phyloP scores from a whole-genome alignment of 306 rosid species.

The Adenanthera pavonina region DNA sequence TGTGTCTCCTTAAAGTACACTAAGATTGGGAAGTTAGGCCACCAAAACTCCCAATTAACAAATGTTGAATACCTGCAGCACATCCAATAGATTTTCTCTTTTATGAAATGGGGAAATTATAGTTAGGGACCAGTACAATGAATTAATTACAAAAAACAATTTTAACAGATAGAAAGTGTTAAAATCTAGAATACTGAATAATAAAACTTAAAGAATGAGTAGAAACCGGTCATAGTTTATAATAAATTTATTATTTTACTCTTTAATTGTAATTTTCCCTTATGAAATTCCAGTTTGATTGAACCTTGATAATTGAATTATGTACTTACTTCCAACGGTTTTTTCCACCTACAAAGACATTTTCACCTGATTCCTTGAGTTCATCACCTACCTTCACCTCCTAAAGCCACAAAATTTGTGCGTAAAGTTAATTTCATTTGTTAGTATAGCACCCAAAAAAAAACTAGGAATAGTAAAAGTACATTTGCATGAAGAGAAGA shows the following conservation, averaged over 20 bases:
- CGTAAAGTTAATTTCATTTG: conserved; percentile 13
- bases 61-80: conserved; percentile 79
- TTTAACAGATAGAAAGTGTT: too few relatives aligned
- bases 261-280: too few relatives aligned
- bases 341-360: conserved; percentile 85
- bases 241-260: too few relatives aligned
- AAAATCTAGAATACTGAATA: too few relatives aligned
- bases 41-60: conserved; percentile 99
- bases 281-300: conserved; percentile 14
- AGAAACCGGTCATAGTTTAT: too few relatives aligned
- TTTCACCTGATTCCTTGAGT: conserved; percentile 90
- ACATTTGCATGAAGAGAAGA: conserved; percentile 22
- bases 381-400: conserved; percentile 89
- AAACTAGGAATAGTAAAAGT: not conserved
- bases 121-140: too few relatives aligned
- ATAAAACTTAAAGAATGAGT: too few relatives aligned
- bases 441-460: conserved; percentile 1
- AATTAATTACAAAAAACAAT: too few relatives aligned
- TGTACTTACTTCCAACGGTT: conserved; percentile 94
- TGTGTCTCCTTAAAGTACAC: conserved; percentile 94
- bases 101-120: too few relatives aligned
- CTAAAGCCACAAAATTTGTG: conserved; percentile 49
- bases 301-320: not conserved
- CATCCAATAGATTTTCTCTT: too few relatives aligned
- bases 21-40: conserved; percentile 93